Conservation (phyloP, 805 yeast species). For the Teunomyces gatunensis region DNA sequence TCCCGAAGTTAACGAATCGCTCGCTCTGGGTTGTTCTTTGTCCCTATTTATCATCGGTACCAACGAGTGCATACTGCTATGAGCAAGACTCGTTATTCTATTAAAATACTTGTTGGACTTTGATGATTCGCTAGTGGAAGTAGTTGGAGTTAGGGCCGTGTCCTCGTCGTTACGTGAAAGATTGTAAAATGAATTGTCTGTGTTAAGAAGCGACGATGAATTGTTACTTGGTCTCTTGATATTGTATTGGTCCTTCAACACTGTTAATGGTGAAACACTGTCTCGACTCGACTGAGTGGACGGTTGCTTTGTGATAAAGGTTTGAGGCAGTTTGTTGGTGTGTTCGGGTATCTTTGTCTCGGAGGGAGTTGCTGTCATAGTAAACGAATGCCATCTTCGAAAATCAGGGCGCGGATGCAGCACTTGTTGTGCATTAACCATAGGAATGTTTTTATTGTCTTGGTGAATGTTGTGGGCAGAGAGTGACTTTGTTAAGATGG, state of each 20-base stretch:
- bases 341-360: not conserved
- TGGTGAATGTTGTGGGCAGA: conserved; percentile 7
- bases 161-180: conserved; percentile 2
- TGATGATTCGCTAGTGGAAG: not conserved
- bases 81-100: conserved; percentile 14
- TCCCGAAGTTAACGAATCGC: conserved; percentile 1
- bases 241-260: conserved; percentile 25
- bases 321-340: not conserved
- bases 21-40: not conserved
- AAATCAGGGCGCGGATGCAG: conserved; percentile 10
- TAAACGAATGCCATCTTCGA: conserved; percentile 12
- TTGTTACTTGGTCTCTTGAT: conserved; percentile 17
- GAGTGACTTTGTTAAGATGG: conserved; percentile 9
- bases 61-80: conserved; percentile 15
- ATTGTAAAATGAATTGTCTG: conserved; percentile 19
- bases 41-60: conserved; percentile 10
- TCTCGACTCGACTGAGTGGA: not conserved
- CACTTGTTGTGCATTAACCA: conserved; percentile 8
- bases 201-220: conserved; percentile 5
- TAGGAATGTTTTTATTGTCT: conserved; percentile 8
- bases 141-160: not conserved
- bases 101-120: conserved; percentile 1
- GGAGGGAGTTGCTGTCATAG: not conserved
- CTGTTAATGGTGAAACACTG: conserved; percentile 28
- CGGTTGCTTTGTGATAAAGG: not conserved